Percentiles rank a stretch among this genome's conserved stretches.
Conservation (phyloP, 2,329 filamentous ascomycete genomes). For the Penicillium sp. region DNA sequence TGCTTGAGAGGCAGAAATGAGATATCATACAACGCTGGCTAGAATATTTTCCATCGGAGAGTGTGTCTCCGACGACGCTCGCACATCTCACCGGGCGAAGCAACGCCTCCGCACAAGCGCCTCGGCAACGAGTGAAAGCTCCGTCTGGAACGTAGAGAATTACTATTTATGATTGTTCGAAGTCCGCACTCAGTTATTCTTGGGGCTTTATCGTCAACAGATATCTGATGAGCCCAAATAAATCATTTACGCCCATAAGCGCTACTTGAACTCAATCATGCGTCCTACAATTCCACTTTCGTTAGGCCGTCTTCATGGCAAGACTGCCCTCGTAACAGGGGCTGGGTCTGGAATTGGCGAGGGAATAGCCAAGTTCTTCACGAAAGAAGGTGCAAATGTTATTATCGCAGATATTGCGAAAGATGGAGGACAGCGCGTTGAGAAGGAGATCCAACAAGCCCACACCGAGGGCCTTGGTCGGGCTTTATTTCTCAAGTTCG, state of each 20-base stretch:
- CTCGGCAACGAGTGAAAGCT: neutral
- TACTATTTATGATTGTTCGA: neutral
- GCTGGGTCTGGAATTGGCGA: constrained; percentile 1
- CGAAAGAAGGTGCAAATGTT: neutral
- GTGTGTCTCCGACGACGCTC: neutral
- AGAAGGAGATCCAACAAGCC: neutral
- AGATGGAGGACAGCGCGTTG: neutral
- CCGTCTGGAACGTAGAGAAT: neutral
- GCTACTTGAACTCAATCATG: neutral
- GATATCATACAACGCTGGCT: too few species aligned
- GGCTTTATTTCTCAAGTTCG: neutral
- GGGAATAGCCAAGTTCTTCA: neutral
- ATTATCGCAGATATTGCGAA: neutral
- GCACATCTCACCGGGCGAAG: neutral
- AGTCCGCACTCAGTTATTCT: neutral
- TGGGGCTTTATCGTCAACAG: neutral
- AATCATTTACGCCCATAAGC: neutral
- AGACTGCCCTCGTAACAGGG: neutral
- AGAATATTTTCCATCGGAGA: neutral
- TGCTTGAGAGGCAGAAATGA: too few species aligned
- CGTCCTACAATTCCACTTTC: neutral
- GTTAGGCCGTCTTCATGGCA: neutral
- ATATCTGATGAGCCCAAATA: neutral
- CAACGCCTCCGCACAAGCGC: neutral
- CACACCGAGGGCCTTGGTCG: neutral